Evolutionary conservation across 371 early-diverging fungal genomes (phyloP).

Genomic region (Umbelopsis sp.): DNA sequence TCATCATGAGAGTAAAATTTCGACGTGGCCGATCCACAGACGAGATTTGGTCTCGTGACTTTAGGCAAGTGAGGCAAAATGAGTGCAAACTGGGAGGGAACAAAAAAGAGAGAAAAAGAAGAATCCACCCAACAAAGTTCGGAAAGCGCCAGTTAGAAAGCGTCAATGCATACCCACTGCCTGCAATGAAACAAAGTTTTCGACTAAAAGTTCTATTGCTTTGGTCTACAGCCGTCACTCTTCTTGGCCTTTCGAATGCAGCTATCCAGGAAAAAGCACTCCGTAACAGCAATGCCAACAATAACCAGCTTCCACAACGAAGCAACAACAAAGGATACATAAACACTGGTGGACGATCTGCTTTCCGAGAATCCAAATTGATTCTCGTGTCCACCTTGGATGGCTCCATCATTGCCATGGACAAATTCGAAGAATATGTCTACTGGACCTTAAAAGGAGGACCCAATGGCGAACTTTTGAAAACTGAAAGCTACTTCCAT

Average conservation of each 20-base stretch:
- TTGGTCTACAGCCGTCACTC: neutral
- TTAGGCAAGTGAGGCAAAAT: no score
- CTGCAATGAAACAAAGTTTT: neutral
- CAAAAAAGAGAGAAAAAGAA: no score
- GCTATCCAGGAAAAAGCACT: neutral
- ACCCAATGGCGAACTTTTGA: conserved; percentile 37
- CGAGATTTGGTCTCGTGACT: no score
- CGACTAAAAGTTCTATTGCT: conserved; percentile 13
- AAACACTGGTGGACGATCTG: neutral
- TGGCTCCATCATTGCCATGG: conserved; percentile 51
- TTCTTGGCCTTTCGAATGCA: neutral
- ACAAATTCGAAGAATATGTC: conserved; percentile 35
- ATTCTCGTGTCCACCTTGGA: conserved; percentile 45
- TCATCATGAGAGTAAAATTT: no score
- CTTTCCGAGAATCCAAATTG: conserved; percentile 29
- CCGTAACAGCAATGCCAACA: neutral
- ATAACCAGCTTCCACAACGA: conserved; percentile 7
- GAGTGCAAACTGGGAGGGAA: no score
- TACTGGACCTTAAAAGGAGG: conserved; percentile 50
- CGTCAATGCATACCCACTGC: neutral
- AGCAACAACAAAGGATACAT: neutral
- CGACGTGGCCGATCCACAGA: no score
- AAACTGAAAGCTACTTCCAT: conserved; percentile 24
- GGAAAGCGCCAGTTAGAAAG: no score
- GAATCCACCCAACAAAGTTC: no score